These are phyloP conservation scores for Cladorrhinum samala DNA, from an alignment of 495 filamentous ascomycete genomes.

Conservation along the genomic window DNA sequence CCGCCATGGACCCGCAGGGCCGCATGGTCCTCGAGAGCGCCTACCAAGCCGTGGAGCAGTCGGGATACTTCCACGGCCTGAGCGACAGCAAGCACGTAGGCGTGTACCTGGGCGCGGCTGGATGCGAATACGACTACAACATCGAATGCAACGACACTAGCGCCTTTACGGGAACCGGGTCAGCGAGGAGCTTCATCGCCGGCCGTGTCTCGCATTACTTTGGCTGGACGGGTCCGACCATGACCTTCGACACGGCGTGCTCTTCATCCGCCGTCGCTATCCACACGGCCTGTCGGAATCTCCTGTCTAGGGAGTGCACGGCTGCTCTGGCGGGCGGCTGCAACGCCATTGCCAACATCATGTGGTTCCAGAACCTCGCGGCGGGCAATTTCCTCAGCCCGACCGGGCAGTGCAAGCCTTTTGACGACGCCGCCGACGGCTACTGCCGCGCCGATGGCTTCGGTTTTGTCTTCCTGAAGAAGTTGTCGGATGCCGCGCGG, in stretches of 20 bases:
- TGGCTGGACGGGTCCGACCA: constrained; percentile 35
- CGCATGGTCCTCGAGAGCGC: constrained; percentile 42
- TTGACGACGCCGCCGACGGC: constrained; percentile 53
- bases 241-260: constrained; percentile 46
- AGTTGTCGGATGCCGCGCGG: constrained; percentile 38
- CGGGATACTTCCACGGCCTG: constrained; percentile 44
- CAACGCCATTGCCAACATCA: constrained; percentile 43
- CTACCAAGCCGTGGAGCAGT: constrained; percentile 44
- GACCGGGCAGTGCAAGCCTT: constrained; percentile 46
- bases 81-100: constrained; percentile 7
- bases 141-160: constrained; percentile 21
- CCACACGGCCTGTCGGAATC: constrained; percentile 43
- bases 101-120: constrained; percentile 53
- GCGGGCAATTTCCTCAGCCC: constrained; percentile 28
- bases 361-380: constrained; percentile 26
- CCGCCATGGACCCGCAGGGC: constrained; percentile 48
- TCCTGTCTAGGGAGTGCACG: constrained; percentile 31
- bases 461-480: constrained; percentile 47
- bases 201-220: constrained; percentile 47
- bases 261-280: constrained; percentile 47
- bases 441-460: constrained; percentile 57
- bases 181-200: constrained; percentile 26
- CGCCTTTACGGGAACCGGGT: constrained; percentile 26
- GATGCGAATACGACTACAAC: constrained; percentile 30
- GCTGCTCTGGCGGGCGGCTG: constrained; percentile 44